A percentile compares a stretch with the other conserved stretches of the same genome.
Conservation (phyloP, 345 rosid species). For the Lumnitzera littorea region DNA sequence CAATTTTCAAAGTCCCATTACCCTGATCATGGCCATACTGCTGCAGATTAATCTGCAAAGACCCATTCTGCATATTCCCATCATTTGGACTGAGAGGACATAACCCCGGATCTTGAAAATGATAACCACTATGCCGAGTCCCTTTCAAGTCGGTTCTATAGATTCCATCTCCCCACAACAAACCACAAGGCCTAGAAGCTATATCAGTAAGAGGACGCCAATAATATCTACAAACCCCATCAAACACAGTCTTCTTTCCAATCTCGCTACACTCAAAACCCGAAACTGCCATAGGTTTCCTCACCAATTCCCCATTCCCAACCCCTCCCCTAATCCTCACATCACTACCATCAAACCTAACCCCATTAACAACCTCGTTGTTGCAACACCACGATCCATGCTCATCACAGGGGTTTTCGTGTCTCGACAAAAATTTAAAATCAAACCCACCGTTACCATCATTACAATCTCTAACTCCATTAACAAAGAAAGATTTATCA, state of each 20-base stretch:
- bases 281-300: background rate
- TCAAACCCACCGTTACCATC: too few relatives aligned
- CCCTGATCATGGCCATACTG: background rate
- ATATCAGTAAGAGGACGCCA: too few relatives aligned
- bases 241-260: background rate
- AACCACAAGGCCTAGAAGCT: too few relatives aligned
- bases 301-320: background rate
- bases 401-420: too few relatives aligned
- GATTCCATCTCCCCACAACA: too few relatives aligned
- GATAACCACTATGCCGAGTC: background rate
- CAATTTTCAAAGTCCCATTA: background rate
- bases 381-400: too few relatives aligned
- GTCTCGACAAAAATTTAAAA: too few relatives aligned
- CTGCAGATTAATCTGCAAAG: background rate
- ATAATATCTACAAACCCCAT: too few relatives aligned
- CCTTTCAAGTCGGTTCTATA: background rate
- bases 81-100: slow-evolving; percentile 18
- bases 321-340: background rate
- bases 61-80: slow-evolving; percentile 10
- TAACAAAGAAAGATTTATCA: too few relatives aligned
- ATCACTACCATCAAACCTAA: background rate
- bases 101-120: background rate
- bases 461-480: too few relatives aligned
- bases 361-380: too few relatives aligned
- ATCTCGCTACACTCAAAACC: background rate